Evolutionary conservation across 352 stramenopile species (phyloP).

Genomic region (Vaucheria bursata): DNA sequence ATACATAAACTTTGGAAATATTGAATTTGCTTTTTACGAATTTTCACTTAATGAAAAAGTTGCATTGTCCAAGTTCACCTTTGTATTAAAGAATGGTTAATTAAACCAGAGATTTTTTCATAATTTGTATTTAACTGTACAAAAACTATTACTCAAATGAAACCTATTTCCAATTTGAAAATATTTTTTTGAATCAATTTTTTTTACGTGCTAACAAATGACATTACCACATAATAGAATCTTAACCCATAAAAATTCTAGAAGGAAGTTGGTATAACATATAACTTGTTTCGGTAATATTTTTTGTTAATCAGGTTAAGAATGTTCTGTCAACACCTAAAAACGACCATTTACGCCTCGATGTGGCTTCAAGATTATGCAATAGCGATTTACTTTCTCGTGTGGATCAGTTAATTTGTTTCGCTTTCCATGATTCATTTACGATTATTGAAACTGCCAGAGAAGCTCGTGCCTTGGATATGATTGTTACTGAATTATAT

Average conservation of each 20-base stretch:
- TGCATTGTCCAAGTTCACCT: too few species aligned
- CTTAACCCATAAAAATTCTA: neutral
- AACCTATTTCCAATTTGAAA: too few species aligned
- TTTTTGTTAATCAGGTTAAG: slow-evolving; percentile 40
- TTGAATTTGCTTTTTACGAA: too few species aligned
- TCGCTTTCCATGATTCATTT: slow-evolving; percentile 64
- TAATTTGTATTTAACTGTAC: too few species aligned
- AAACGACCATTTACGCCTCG: slow-evolving; percentile 62
- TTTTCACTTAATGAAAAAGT: too few species aligned
- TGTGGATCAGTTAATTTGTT: slow-evolving; percentile 66
- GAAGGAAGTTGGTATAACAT: neutral
- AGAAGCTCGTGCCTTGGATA: slow-evolving; percentile 23
- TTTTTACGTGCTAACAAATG: neutral
- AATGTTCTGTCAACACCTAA: slow-evolving; percentile 63
- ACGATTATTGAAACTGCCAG: slow-evolving; percentile 47
- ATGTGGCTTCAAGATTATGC: slow-evolving; percentile 62
- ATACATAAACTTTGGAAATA: too few species aligned
- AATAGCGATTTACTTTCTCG: slow-evolving; percentile 66
- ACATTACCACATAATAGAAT: neutral
- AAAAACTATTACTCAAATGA: too few species aligned
- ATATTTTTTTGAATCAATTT: slow-evolving; percentile 14
- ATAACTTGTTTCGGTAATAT: too few species aligned
- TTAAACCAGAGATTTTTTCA: too few species aligned
- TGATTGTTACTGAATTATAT: slow-evolving; percentile 41
- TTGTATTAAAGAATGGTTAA: too few species aligned